phyloP scores from a whole-genome alignment of 805 yeast species.

The Pichia cabralensis region DNA sequence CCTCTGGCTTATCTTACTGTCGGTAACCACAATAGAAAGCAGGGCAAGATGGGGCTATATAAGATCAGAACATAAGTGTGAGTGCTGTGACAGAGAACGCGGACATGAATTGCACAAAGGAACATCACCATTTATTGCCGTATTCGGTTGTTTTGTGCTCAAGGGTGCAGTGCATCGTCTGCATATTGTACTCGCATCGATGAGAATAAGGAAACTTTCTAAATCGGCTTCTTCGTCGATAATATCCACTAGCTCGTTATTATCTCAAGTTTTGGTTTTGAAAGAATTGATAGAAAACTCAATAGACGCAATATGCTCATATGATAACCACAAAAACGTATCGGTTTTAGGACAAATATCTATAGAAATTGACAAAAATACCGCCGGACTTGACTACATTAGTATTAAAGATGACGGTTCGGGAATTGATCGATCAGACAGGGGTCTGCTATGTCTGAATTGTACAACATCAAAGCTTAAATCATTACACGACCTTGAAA shows the following conservation, averaged over 20 bases:
- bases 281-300: conserved; percentile 34
- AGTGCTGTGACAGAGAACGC: too few species aligned
- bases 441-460: conserved; percentile 28
- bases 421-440: conserved; percentile 26
- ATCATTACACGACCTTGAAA: conserved; percentile 21
- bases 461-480: conserved; percentile 35
- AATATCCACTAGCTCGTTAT: conserved; percentile 24
- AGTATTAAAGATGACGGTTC: conserved; percentile 32
- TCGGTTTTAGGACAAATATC: too few species aligned
- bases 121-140: too few species aligned
- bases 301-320: conserved; percentile 31
- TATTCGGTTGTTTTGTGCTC: too few species aligned
- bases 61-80: too few species aligned
- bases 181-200: too few species aligned
- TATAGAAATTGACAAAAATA: conserved; percentile 29
- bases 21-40: too few species aligned
- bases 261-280: conserved; percentile 27
- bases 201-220: conserved; percentile 17
- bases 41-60: too few species aligned
- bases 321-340: too few species aligned
- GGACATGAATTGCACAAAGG: too few species aligned
- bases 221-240: conserved; percentile 16
- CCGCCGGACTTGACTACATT: conserved; percentile 27
- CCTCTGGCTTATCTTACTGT: too few species aligned
- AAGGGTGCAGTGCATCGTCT: too few species aligned